Evolutionary conservation across 805 yeast species (phyloP).

Genomic region (Ogataea nonfermentans): DNA sequence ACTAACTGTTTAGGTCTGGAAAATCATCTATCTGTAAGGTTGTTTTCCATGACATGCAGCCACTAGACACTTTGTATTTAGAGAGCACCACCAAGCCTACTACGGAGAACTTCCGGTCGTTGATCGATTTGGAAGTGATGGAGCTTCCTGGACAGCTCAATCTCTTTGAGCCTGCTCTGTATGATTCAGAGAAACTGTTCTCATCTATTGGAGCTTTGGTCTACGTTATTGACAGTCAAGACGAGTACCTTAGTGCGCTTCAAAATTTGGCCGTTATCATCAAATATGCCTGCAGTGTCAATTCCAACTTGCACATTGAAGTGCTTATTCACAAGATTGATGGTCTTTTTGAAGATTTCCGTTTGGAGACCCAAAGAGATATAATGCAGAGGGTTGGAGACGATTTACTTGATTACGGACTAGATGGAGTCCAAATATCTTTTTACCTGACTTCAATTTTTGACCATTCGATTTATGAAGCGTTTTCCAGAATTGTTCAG

Average conservation of each 20-base stretch:
- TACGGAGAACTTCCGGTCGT: slow-evolving; percentile 75
- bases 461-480: slow-evolving; percentile 95
- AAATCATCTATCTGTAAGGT: slow-evolving; percentile 95
- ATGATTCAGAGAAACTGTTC: slow-evolving; percentile 75
- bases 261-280: slow-evolving; percentile 86
- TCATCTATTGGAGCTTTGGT: slow-evolving; percentile 85
- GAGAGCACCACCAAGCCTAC: slow-evolving; percentile 91
- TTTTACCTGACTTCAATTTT: slow-evolving; percentile 92
- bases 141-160: slow-evolving; percentile 94
- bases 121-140: slow-evolving; percentile 85
- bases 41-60: slow-evolving; percentile 95
- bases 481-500: slow-evolving; percentile 89
- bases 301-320: slow-evolving; percentile 84
- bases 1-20: slow-evolving; percentile 58
- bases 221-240: slow-evolving; percentile 93
- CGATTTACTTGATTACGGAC: slow-evolving; percentile 82
- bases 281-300: slow-evolving; percentile 79
- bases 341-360: slow-evolving; percentile 89
- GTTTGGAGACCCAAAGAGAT: slow-evolving; percentile 93
- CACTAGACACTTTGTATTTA: slow-evolving; percentile 84
- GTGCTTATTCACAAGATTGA: slow-evolving; percentile 95
- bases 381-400: slow-evolving; percentile 95
- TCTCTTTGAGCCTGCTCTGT: slow-evolving; percentile 73
- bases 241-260: slow-evolving; percentile 88
- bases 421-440: slow-evolving; percentile 87